Conservation (phyloP, 108 stramenopile species). For the Cafeteria roenbergensis region DNA sequence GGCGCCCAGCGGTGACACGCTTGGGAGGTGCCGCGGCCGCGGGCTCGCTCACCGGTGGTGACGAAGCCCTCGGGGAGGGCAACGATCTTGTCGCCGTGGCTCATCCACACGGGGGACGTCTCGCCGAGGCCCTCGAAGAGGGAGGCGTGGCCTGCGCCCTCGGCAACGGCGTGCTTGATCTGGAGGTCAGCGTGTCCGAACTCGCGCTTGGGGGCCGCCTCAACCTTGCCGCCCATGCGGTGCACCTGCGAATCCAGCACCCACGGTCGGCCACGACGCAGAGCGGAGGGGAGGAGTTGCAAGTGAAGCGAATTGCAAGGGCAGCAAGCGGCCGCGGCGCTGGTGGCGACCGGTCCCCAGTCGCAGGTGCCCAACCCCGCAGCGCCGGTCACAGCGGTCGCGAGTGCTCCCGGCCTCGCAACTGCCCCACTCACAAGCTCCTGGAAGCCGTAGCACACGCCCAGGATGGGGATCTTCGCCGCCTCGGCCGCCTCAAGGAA, state of each 20-base stretch:
- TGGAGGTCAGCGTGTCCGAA: slow-evolving; percentile 77
- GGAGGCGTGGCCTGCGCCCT: slow-evolving; percentile 12
- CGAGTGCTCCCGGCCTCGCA: too few species aligned
- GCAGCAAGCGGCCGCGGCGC: too few species aligned
- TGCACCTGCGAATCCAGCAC: slow-evolving; percentile 31
- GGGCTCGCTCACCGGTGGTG: slow-evolving; percentile 40
- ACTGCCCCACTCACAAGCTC: slow-evolving; percentile 27
- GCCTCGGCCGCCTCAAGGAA: slow-evolving; percentile 78
- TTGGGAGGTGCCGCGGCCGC: too few species aligned
- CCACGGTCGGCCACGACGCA: too few species aligned
- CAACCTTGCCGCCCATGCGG: slow-evolving; percentile 76
- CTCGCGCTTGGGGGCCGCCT: slow-evolving; percentile 71
- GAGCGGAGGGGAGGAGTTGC: too few species aligned
- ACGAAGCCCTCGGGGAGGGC: slow-evolving; percentile 74
- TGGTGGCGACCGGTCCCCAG: too few species aligned
- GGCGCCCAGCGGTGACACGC: too few species aligned
- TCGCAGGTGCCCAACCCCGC: too few species aligned
- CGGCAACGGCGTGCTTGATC: slow-evolving; percentile 36
- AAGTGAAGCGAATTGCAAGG: too few species aligned
- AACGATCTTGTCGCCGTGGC: slow-evolving; percentile 89
- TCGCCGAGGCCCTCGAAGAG: slow-evolving; percentile 67
- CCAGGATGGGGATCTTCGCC: slow-evolving; percentile 70
- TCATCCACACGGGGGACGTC: slow-evolving; percentile 89
- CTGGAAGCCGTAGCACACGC: slow-evolving; percentile 95
- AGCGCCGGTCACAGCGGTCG: too few species aligned